Base-by-base conservation (phyloP, 1,139 yeast species). In the Debaryomyces sp. region DNA sequence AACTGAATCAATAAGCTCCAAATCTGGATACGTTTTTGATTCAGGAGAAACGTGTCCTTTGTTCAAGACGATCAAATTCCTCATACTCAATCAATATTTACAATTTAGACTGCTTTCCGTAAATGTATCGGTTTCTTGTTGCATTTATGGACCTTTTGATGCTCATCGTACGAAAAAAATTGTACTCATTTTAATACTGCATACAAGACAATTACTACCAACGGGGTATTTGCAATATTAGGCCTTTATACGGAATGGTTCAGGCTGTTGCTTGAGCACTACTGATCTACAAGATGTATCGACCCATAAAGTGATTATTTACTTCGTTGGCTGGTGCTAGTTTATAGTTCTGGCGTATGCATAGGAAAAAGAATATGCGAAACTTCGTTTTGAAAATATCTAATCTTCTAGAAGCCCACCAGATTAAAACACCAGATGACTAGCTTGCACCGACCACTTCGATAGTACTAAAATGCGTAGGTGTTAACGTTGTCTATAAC, bases 11-110 rank as follows among this genome's bases (percentile, higher is more conserved):
- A 73, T 65, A 6, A 84, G 71, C n/a, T 73, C 75, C 52, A 84
- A 70, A 56, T 85, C 94, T 1, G 94, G 95, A 49, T 72, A 78
- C 7, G 82, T 80, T 46, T 71, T 63, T 2, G 84, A 72, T 35
- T 68, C 70, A 4, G 84, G 84, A 40, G 60, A 58, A 23, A 83
- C 68, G 34, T 63, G 66, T n/a, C 88, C 88, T 54, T 78, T 73
- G 59, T 84, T 84, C 50, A 84, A 73, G 34, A 82, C 75, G 18
- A 81, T 71, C 56, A 84, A 69, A 66, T 84, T 84, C 59, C 81
- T 78, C 89, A 84, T 84, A 43, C 33, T 53, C 35, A 22, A 30
- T 17, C 34, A 36, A 30, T 47, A 33, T 30, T 27, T 44, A 34
- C 40, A 23, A 34, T 39, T 5, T 39, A 15, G 43, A 22, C 21